These are phyloP conservation scores for Metschnikowia noctiluminum DNA, from an alignment of 805 yeast genomes.

Conservation along the genomic window DNA sequence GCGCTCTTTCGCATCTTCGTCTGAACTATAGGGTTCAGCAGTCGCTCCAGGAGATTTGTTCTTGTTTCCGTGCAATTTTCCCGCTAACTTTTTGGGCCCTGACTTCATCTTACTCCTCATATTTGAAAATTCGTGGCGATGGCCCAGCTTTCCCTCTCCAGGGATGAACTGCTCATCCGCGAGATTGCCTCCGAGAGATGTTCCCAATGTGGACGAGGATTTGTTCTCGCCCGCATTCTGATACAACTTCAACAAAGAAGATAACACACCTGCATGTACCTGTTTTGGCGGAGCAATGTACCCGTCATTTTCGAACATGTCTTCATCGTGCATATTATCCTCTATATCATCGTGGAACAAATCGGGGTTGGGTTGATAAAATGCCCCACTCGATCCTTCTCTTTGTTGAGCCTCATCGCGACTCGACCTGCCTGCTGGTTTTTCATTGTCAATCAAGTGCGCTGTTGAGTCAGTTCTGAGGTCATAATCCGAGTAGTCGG, in stretches of 20 bases:
- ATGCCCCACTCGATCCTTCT: conserved; percentile 8
- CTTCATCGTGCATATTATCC: conserved; percentile 29
- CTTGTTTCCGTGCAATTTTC: conserved; percentile 16
- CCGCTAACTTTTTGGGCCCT: conserved; percentile 24
- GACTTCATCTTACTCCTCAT: conserved; percentile 28
- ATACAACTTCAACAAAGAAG: conserved; percentile 71
- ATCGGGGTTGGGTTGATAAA: conserved; percentile 46
- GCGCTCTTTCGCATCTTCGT: conserved; percentile 6
- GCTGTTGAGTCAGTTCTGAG: conserved; percentile 7
- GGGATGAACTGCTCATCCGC: conserved; percentile 21
- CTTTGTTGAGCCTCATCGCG: not conserved
- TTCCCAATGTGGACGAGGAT: conserved; percentile 25
- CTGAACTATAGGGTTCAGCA: conserved; percentile 1
- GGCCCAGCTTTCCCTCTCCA: conserved; percentile 10
- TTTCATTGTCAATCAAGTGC: conserved; percentile 6
- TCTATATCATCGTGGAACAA: conserved; percentile 33
- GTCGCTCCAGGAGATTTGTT: not conserved
- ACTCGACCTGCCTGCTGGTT: conserved; percentile 6
- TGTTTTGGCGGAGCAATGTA: conserved; percentile 55
- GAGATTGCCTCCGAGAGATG: conserved; percentile 20
- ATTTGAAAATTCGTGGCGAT: conserved; percentile 22
- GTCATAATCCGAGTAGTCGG: conserved; percentile 7
- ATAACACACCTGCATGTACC: conserved; percentile 83
- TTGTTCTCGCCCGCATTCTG: conserved; percentile 41
- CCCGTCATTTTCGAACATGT: conserved; percentile 29